Base-by-base conservation (phyloP, 208 protist species). In the Baffinella frigidus region DNA sequence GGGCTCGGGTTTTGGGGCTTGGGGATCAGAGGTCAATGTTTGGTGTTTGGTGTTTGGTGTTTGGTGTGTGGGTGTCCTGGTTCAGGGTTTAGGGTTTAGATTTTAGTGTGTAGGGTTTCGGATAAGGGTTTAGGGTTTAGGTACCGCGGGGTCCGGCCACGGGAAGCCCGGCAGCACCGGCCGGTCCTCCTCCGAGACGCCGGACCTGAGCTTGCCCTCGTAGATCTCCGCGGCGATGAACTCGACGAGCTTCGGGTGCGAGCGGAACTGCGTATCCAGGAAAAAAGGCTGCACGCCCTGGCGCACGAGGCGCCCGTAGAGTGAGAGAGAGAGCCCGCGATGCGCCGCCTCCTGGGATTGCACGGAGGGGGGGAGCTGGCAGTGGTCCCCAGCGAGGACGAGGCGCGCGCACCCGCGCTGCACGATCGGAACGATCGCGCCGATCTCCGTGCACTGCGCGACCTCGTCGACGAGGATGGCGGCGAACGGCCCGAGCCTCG, bases 381-480 rank as follows among this genome's bases (percentile, higher is more conserved):
- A 87, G 41, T 87, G 77, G 44, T 87, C 77, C 5, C 77, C 77
- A 1, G 77, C 43, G 0, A 87, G 44, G n/a, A 87, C 77, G 39
- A 61, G 27, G 14, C 77, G 36, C 33, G 11, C 1, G 1, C 39
- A 50, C 0, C 77, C 77, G 2, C 77, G 43, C 77, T 4, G 3
- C 48, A 61, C 77, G 14, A 87, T 7, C n/a, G 77, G 27, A 10
- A 87, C 77, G n/a, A 87, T 1, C 33, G 77, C 50, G 11, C 3
- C 4, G 7, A 50, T 80, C 77, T 87, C 77, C 10, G 77, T 4
- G 39, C 38, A 87, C 77, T 87, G 77, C 3, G 77, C 77, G 41
- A 87, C 77, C 44, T 87, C 77, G 77, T 87, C 77, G 36, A 87
- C 39, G 41, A 87, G 77, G 77, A 87, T 87, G 4, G 38, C 77